Conservation (phyloP, 1,284 basidiomycete genomes). For the Calocybe gambosa region DNA sequence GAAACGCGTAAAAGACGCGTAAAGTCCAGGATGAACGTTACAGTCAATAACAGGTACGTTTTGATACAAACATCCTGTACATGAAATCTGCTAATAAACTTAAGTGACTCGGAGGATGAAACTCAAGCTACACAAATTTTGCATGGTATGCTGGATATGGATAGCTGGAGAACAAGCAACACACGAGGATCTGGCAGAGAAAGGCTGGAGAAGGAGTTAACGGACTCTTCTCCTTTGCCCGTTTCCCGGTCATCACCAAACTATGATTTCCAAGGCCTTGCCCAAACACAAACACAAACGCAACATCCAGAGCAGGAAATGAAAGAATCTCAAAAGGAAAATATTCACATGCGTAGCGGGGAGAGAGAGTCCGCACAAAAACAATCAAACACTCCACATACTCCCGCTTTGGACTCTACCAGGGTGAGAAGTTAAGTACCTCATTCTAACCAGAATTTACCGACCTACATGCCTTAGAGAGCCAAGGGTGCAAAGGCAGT, state of each 20-base stretch:
- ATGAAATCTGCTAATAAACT: background rate
- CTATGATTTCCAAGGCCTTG: constrained; percentile 53
- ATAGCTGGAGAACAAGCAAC: constrained; percentile 16
- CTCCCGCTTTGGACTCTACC: constrained; percentile 12
- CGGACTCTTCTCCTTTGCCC: constrained; percentile 29
- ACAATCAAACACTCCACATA: constrained; percentile 9
- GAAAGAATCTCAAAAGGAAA: constrained; percentile 49
- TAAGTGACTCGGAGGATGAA: constrained; percentile 28
- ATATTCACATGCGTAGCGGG: constrained; percentile 25
- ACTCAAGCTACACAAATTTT: constrained; percentile 40
- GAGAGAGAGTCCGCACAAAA: constrained; percentile 6
- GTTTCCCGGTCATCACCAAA: constrained; percentile 27
- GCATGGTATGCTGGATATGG: constrained; percentile 26
- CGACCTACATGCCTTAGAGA: constrained; percentile 18
- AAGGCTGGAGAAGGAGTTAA: constrained; percentile 23
- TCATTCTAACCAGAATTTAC: constrained; percentile 3
- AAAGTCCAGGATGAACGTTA: constrained; percentile 8
- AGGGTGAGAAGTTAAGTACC: constrained; percentile 16
- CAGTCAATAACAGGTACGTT: constrained; percentile 16
- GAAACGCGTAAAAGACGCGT: constrained; percentile 11
- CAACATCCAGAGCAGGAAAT: constrained; percentile 29
- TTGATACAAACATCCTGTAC: background rate
- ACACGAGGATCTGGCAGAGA: constrained; percentile 13
- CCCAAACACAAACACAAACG: constrained; percentile 48
- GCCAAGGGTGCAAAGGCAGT: constrained; percentile 22